Percentiles rank a stretch among this genome's conserved stretches.
phyloP scores from a whole-genome alignment of 306 rosid species.

The Heteromeles arbutifolia region DNA sequence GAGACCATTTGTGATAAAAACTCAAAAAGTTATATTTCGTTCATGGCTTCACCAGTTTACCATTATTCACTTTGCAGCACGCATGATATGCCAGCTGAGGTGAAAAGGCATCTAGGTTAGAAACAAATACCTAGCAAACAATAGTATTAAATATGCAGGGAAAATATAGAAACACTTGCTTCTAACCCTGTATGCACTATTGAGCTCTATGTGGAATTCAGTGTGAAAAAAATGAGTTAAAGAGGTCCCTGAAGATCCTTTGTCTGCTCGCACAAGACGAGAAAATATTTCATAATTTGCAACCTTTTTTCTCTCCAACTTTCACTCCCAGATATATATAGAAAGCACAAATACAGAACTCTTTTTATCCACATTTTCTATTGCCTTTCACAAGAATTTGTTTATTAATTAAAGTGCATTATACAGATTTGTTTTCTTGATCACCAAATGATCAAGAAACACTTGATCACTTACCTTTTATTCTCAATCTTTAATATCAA shows the following conservation, averaged over 20 bases:
- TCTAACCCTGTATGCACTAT: neutral
- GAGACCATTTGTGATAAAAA: too few species aligned
- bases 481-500: too few species aligned
- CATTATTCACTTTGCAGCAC: neutral
- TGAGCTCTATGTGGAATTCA: conserved; percentile 7
- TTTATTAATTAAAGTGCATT: too few species aligned
- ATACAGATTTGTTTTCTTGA: neutral
- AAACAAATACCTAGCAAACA: conserved; percentile 26
- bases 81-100: neutral
- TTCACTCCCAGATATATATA: conserved; percentile 1
- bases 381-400: neutral
- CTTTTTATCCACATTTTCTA: neutral
- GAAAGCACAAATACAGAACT: neutral
- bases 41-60: neutral
- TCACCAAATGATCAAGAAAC: too few species aligned
- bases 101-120: conserved; percentile 13
- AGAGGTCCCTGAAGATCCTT: conserved; percentile 11
- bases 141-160: conserved; percentile 7
- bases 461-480: too few species aligned
- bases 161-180: conserved; percentile 5
- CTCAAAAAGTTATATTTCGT: neutral
- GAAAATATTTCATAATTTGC: conserved; percentile 7
- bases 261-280: conserved; percentile 24
- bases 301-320: conserved; percentile 4
- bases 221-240: neutral